phyloP scores from a whole-genome alignment of 352 stramenopile species.

The Phytopythium montanum region DNA sequence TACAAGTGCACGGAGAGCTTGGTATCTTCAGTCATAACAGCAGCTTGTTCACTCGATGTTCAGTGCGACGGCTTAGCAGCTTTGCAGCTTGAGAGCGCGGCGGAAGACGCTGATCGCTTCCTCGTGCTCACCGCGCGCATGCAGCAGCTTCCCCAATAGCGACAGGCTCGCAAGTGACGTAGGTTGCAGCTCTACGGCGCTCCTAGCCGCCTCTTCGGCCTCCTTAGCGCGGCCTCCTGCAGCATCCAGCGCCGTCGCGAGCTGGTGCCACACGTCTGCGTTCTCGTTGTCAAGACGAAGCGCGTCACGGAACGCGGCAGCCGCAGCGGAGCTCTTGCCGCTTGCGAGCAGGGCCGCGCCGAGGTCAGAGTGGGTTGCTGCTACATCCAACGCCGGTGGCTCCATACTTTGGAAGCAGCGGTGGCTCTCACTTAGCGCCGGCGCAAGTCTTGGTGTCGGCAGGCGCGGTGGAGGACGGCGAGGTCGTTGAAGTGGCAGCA shows the following conservation, averaged over 20 bases:
- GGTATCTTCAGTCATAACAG: not conserved
- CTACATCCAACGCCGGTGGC: constrained; percentile 38
- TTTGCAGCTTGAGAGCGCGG: constrained; percentile 51
- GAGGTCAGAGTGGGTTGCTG: constrained; percentile 45
- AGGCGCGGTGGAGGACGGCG: not conserved
- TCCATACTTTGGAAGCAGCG: not conserved
- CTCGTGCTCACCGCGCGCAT: constrained; percentile 60
- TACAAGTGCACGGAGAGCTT: not conserved
- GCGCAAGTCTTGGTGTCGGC: not conserved
- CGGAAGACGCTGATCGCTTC: constrained; percentile 68
- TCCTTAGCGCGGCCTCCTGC: constrained; percentile 24
- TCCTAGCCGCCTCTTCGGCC: constrained; percentile 48
- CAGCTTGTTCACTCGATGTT: not conserved
- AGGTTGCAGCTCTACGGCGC: constrained; percentile 40
- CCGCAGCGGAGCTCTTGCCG: constrained; percentile 35
- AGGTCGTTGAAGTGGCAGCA: not conserved
- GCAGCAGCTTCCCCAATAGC: constrained; percentile 57
- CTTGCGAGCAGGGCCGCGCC: constrained; percentile 43
- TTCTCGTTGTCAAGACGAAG: constrained; percentile 34
- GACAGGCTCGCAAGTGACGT: constrained; percentile 51
- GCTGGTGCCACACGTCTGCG: constrained; percentile 42
- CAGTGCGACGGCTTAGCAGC: not conserved
- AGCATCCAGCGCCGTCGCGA: constrained; percentile 62
- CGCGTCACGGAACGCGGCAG: constrained; percentile 35
- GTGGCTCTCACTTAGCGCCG: constrained; percentile 1